Conservation (phyloP, 371 early-diverging fungal species). For the Funneliformis caledonium region DNA sequence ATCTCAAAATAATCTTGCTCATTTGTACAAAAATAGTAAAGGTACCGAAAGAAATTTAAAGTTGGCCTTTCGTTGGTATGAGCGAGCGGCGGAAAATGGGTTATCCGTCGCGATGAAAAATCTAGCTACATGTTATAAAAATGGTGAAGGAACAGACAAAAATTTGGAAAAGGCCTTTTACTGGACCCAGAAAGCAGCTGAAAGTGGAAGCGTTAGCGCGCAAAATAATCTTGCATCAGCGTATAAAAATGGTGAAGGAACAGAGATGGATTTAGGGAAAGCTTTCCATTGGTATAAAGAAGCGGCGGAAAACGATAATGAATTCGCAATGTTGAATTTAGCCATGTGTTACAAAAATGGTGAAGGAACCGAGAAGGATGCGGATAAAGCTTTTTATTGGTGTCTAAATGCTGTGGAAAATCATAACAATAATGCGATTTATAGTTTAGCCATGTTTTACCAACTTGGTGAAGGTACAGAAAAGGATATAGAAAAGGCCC, state of each 20-base stretch:
- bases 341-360: too few species aligned
- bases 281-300: background rate
- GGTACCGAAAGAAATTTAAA: conserved; percentile 47
- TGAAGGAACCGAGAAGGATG: too few species aligned
- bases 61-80: conserved; percentile 41
- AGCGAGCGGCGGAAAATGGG: conserved; percentile 83
- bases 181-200: background rate
- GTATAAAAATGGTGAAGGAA: background rate
- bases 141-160: background rate
- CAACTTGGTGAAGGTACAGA: too few species aligned
- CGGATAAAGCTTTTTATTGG: too few species aligned
- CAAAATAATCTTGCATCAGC: background rate
- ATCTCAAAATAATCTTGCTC: conserved; percentile 68
- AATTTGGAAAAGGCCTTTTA: background rate
- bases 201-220: background rate
- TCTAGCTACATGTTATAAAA: background rate
- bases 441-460: too few species aligned
- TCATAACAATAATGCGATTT: too few species aligned
- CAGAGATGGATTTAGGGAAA: background rate
- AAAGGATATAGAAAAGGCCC: too few species aligned
- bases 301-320: background rate
- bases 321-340: too few species aligned
- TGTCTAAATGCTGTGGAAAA: too few species aligned
- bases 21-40: conserved; percentile 82
- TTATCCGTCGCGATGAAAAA: conserved; percentile 54